Base-by-base conservation (phyloP, 805 yeast genomes). In the Candida qinlingensis region DNA sequence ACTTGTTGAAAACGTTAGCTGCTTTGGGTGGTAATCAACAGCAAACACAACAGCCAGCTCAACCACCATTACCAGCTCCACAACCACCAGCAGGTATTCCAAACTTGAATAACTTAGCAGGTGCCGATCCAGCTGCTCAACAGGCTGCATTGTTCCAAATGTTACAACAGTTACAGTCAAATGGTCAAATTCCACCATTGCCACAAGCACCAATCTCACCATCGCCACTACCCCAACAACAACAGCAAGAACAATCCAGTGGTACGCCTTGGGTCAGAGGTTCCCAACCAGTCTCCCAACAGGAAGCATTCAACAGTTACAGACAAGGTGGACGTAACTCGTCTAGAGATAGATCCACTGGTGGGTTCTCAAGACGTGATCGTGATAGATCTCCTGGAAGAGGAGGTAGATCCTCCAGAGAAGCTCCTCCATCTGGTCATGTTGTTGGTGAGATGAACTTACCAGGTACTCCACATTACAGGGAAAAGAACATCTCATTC, bases 391-490 rank as follows among this genome's bases (percentile, higher is more conserved):
- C 70, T 28, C 66, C 72, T 41, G 42, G 46, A 19, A 56, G 61
- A 49, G 42, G 37, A 7, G 41, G 46, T 7, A 37, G 27, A 9
- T 35, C 37, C 8, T 31, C n/a, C 7, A 54, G 49, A 38, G 54
- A 53, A 19, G 41, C 42, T 7, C 56, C 59, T 19, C 65, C 67
- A 37, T 53, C 59, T 28, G 60, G 66, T 42, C 66, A 69, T 50
- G 69, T 62, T 45, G 73, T 71, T 45, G 80, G 82, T 46, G 94
- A 87, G 66, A 68, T 71, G 57, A 87, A 87, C 62, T 67, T 74
- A 6, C 87, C 87, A 37, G 83, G 87, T 3, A 83, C 82, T 45
- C 82, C 86, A 3, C 90, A 87, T 66, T 86, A 71, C 66, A 80
- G 96, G 67, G 83, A 84, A n/a, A 81, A 81, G 59, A 80, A 79